Evolutionary conservation across 1,284 basidiomycete species (phyloP).

Genomic region (Porodaedalea pini): DNA sequence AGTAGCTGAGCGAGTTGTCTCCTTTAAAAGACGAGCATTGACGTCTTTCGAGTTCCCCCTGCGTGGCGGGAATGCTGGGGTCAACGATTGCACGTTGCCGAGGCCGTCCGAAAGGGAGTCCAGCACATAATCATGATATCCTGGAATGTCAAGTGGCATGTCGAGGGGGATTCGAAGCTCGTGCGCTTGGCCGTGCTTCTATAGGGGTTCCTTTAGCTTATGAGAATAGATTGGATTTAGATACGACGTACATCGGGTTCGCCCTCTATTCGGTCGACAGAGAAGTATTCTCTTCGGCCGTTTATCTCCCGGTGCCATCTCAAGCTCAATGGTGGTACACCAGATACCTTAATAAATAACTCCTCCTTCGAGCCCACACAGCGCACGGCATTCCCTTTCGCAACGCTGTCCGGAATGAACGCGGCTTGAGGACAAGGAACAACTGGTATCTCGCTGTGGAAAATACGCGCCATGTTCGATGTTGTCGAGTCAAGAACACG

Average conservation of each 20-base stretch:
- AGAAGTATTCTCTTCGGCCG: conserved; percentile 59
- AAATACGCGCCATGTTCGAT: conserved; percentile 60
- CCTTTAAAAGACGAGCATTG: conserved; percentile 22
- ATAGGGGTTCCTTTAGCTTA: conserved; percentile 20
- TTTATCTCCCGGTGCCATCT: conserved; percentile 71
- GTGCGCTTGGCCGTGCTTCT: conserved; percentile 34
- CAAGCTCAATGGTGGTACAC: conserved; percentile 76
- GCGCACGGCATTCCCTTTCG: conserved; percentile 49
- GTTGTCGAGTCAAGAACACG: conserved; percentile 69
- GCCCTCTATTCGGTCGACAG: conserved; percentile 82
- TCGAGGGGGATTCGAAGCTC: conserved; percentile 69
- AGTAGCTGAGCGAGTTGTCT: conserved; percentile 59
- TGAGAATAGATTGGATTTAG: conserved; percentile 21
- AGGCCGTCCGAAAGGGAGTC: conserved; percentile 73
- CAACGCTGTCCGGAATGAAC: conserved; percentile 48
- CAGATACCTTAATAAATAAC: conserved; percentile 66
- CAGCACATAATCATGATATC: conserved; percentile 64
- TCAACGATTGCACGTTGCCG: conserved; percentile 50
- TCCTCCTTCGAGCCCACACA: conserved; percentile 71
- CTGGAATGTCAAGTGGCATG: conserved; percentile 56
- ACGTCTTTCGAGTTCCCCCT: conserved; percentile 26
- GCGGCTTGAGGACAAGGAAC: conserved; percentile 79
- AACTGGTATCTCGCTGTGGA: conserved; percentile 67
- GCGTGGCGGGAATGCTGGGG: conserved; percentile 7
- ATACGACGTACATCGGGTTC: conserved; percentile 32